Evolutionary conservation across 306 rosid species (phyloP).

Genomic region (Quercus bicolor): DNA sequence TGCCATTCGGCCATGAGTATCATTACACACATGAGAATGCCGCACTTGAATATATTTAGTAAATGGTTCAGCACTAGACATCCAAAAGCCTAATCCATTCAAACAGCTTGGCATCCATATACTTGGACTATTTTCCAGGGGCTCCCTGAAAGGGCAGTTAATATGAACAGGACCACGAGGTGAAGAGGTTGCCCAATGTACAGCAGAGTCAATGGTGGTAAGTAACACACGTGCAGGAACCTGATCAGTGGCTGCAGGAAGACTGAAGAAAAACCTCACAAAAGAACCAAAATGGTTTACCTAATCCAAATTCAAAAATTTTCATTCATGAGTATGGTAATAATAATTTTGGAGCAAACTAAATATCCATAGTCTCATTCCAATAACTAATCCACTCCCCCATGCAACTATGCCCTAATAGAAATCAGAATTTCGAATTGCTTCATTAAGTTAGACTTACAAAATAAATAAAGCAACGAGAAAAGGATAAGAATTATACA

Average conservation of each 20-base stretch:
- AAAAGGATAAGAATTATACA: neutral
- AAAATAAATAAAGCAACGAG: neutral
- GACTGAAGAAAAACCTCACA: conserved; percentile 88
- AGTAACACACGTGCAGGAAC: conserved; percentile 80
- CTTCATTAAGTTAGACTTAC: neutral
- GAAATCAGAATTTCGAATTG: conserved; percentile 1
- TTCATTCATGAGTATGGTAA: conserved; percentile 21
- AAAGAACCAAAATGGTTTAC: conserved; percentile 93
- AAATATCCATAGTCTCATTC: neutral
- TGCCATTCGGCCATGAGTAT: conserved; percentile 42
- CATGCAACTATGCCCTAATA: conserved; percentile 3
- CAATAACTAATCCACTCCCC: conserved; percentile 13
- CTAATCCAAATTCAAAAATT: conserved; percentile 36
- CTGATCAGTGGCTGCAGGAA: conserved; percentile 79
- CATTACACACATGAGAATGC: conserved; percentile 29
- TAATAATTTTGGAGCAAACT: conserved; percentile 1
- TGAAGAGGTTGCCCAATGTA: conserved; percentile 73
- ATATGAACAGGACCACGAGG: conserved; percentile 91
- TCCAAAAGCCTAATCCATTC: conserved; percentile 73
- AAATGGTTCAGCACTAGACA: conserved; percentile 67
- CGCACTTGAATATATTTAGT: conserved; percentile 66
- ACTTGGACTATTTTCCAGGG: conserved; percentile 72
- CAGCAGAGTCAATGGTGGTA: conserved; percentile 89
- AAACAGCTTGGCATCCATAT: conserved; percentile 70
- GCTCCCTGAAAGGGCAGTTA: conserved; percentile 90